These are phyloP conservation scores for Adansonia gregorii DNA, from an alignment of 441 rosid genomes.

Conservation along the genomic window DNA sequence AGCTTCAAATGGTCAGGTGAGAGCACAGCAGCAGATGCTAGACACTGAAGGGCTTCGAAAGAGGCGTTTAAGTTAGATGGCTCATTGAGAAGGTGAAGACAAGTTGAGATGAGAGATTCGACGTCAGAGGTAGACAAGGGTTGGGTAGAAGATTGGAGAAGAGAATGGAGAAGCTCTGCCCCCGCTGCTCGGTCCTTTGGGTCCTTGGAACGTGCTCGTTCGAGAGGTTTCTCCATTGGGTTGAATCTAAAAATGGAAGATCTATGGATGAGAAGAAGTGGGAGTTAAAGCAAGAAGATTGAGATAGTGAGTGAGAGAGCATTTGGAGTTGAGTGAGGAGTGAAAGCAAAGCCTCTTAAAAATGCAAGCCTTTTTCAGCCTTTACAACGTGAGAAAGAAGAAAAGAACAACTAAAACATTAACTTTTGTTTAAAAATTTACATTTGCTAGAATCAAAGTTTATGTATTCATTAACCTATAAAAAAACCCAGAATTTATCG, in stretches of 20 bases:
- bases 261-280: slow-evolving; percentile 23
- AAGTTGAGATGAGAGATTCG: slow-evolving; percentile 75
- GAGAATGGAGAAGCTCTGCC: slow-evolving; percentile 81
- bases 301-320: background rate
- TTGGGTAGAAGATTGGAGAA: slow-evolving; percentile 79
- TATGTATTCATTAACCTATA: background rate
- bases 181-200: slow-evolving; percentile 95
- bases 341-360: slow-evolving; percentile 14
- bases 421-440: no score
- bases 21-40: slow-evolving; percentile 94
- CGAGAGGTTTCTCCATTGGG: slow-evolving; percentile 89
- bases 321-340: slow-evolving; percentile 26
- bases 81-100: slow-evolving; percentile 88
- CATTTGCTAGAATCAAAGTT: background rate
- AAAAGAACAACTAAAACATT: background rate
- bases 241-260: slow-evolving; percentile 28
- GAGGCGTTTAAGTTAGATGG: slow-evolving; percentile 76
- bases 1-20: slow-evolving; percentile 91
- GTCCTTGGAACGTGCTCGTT: slow-evolving; percentile 92
- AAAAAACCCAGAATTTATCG: background rate
- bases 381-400: slow-evolving; percentile 18
- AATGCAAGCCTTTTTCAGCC: slow-evolving; percentile 8
- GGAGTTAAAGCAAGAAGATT: slow-evolving; percentile 17
- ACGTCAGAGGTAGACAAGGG: slow-evolving; percentile 72
- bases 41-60: slow-evolving; percentile 87